Evolutionary conservation across 768 basidiomycete species (phyloP).

Genomic region (Solioccasus polychromus): DNA sequence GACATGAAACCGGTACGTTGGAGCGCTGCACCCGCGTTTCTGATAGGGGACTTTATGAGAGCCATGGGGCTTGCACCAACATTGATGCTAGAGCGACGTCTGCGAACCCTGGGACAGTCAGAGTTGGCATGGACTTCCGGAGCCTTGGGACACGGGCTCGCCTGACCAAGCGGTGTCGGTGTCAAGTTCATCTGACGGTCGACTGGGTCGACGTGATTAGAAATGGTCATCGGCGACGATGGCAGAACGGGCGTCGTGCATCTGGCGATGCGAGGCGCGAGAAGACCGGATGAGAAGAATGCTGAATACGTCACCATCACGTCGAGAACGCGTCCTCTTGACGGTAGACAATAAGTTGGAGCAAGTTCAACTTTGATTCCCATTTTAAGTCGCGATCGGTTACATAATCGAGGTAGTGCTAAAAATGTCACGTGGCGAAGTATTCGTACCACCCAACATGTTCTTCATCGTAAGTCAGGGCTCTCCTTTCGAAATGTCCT

Average conservation of each 20-base stretch:
- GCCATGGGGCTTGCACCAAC: slow-evolving; percentile 51
- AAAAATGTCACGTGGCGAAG: slow-evolving; percentile 19
- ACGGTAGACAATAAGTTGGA: too few species aligned
- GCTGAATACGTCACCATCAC: slow-evolving; percentile 53
- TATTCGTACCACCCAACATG: slow-evolving; percentile 38
- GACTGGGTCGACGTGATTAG: slow-evolving; percentile 27
- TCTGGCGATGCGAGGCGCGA: slow-evolving; percentile 43
- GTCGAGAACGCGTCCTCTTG: too few species aligned
- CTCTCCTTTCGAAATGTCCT: background rate
- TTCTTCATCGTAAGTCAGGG: slow-evolving; percentile 69
- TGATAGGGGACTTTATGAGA: slow-evolving; percentile 54
- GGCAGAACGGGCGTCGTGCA: slow-evolving; percentile 24
- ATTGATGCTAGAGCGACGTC: slow-evolving; percentile 63
- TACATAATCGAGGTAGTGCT: slow-evolving; percentile 15
- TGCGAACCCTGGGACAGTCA: slow-evolving; percentile 48
- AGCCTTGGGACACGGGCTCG: slow-evolving; percentile 26
- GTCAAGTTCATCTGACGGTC: slow-evolving; percentile 38
- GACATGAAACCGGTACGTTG: slow-evolving; percentile 42
- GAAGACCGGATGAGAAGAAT: slow-evolving; percentile 70
- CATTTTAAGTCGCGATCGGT: slow-evolving; percentile 9
- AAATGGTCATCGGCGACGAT: slow-evolving; percentile 20
- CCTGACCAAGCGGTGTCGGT: slow-evolving; percentile 31
- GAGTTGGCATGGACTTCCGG: slow-evolving; percentile 13
- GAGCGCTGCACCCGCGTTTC: slow-evolving; percentile 49
- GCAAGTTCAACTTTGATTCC: slow-evolving; percentile 21